Evolutionary conservation across 768 basidiomycete species (phyloP).

Genomic region (Suillus fuscotomentosus): DNA sequence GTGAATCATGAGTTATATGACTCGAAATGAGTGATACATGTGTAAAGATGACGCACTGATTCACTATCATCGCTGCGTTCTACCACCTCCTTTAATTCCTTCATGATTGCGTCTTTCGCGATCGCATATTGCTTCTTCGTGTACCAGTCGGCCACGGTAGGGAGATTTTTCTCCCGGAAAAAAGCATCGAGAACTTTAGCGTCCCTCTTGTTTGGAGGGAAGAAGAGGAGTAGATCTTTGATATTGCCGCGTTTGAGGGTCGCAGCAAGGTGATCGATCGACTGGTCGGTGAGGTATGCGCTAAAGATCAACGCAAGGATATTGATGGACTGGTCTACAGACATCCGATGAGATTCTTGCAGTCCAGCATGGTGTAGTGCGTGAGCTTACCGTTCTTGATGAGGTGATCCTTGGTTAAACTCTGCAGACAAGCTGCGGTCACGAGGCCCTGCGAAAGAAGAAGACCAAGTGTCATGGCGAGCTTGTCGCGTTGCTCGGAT

Average conservation of each 20-base stretch:
- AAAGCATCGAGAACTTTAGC: slow-evolving; percentile 76
- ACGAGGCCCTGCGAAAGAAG: slow-evolving; percentile 84
- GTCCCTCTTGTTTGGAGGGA: slow-evolving; percentile 81
- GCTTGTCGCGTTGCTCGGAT: slow-evolving; percentile 72
- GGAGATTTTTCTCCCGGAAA: slow-evolving; percentile 78
- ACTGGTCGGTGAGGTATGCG: slow-evolving; percentile 75
- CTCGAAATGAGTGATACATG: background rate
- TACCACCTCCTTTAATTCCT: slow-evolving; percentile 66
- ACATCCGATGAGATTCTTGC: background rate
- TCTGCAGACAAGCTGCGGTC: slow-evolving; percentile 72
- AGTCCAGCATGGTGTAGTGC: background rate
- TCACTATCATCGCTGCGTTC: slow-evolving; percentile 68
- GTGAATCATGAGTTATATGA: slow-evolving; percentile 8
- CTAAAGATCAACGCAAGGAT: slow-evolving; percentile 80
- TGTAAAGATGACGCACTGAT: slow-evolving; percentile 46
- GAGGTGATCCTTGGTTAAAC: slow-evolving; percentile 89
- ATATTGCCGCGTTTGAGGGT: slow-evolving; percentile 83
- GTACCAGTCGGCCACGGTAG: slow-evolving; percentile 91
- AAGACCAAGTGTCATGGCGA: slow-evolving; percentile 78
- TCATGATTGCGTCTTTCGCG: slow-evolving; percentile 74
- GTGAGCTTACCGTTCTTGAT: slow-evolving; percentile 79
- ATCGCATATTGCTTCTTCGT: slow-evolving; percentile 84
- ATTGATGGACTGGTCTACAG: slow-evolving; percentile 69
- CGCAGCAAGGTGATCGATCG: slow-evolving; percentile 85
- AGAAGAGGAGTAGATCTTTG: slow-evolving; percentile 83